Conservation (phyloP, 2,329 filamentous ascomycete genomes). For the Ophiostoma ips region DNA sequence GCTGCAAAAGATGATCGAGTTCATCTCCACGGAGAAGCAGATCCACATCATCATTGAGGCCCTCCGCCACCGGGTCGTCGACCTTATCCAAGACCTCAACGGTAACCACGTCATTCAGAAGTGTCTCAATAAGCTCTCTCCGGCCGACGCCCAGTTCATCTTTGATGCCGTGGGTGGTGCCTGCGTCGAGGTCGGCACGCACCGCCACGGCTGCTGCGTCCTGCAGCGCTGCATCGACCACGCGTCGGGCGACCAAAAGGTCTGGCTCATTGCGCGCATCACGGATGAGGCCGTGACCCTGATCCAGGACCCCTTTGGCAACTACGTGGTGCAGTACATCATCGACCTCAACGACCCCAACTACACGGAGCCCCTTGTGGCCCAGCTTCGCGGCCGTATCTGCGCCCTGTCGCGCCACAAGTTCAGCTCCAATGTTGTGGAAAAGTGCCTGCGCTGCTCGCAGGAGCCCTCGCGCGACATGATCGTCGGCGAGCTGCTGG, state of each 20-base stretch:
- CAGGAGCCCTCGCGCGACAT: constrained; percentile 59
- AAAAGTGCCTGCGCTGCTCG: constrained; percentile 85
- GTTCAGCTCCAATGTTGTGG: constrained; percentile 97
- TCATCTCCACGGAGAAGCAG: constrained; percentile 74
- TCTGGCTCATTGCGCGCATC: constrained; percentile 73
- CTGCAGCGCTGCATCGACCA: constrained; percentile 97
- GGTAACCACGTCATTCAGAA: constrained; percentile 99
- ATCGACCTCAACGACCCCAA: constrained; percentile 77
- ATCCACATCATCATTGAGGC: constrained; percentile 78
- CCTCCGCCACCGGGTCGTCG: constrained; percentile 70
- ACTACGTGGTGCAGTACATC: constrained; percentile 98
- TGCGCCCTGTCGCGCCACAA: constrained; percentile 78
- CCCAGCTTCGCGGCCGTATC: constrained; percentile 62
- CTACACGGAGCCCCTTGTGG: constrained; percentile 82
- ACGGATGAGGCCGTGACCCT: constrained; percentile 77
- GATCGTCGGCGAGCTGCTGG: constrained; percentile 72
- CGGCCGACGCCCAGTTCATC: constrained; percentile 84
- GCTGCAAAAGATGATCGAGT: constrained; percentile 99
- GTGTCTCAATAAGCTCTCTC: constrained; percentile 84
- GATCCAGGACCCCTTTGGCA: constrained; percentile 94
- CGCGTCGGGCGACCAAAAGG: constrained; percentile 78
- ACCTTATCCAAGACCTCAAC: constrained; percentile 92
- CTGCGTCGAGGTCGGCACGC: constrained; percentile 84
- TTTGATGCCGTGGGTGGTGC: constrained; percentile 83
- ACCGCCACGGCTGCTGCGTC: constrained; percentile 95